These are phyloP conservation scores for Perkinsus olseni DNA, from an alignment of 169 alveolate species.

Conservation along the genomic window DNA sequence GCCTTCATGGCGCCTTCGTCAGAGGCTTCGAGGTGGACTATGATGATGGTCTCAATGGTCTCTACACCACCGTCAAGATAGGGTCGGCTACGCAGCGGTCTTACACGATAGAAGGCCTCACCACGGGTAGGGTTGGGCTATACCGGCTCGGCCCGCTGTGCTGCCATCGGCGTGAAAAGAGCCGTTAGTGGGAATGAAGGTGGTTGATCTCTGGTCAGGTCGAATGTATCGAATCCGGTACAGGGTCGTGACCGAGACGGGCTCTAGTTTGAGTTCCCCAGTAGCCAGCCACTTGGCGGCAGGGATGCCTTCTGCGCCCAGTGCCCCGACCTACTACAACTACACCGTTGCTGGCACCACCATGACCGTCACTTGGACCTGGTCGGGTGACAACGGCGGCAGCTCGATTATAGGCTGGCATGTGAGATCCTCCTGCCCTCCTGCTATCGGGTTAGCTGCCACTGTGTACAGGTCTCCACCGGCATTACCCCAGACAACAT, in stretches of 20 bases:
- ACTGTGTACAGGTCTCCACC: background rate
- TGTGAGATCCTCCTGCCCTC: background rate
- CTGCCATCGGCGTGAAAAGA: no score
- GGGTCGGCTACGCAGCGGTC: background rate
- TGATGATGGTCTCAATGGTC: background rate
- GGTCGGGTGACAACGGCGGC: background rate
- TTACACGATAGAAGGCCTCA: background rate
- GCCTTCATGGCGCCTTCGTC: background rate
- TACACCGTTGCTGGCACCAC: background rate
- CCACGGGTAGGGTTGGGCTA: background rate
- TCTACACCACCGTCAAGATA: background rate
- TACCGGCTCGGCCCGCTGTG: background rate
- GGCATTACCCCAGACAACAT: background rate
- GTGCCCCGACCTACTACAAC: background rate
- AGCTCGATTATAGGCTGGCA: background rate
- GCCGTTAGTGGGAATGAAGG: background rate
- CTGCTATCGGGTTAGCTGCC: background rate
- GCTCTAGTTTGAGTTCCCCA: background rate
- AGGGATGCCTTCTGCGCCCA: background rate
- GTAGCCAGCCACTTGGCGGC: background rate
- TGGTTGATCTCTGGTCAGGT: background rate
- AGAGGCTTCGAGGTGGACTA: background rate
- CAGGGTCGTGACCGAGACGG: background rate
- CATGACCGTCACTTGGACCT: background rate
- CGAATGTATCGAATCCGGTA: background rate